Evolutionary conservation across 257 asterid genomes (phyloP), one percentile per base, ranked within the genome.

Genomic region (Agastache rugosa): DNA sequence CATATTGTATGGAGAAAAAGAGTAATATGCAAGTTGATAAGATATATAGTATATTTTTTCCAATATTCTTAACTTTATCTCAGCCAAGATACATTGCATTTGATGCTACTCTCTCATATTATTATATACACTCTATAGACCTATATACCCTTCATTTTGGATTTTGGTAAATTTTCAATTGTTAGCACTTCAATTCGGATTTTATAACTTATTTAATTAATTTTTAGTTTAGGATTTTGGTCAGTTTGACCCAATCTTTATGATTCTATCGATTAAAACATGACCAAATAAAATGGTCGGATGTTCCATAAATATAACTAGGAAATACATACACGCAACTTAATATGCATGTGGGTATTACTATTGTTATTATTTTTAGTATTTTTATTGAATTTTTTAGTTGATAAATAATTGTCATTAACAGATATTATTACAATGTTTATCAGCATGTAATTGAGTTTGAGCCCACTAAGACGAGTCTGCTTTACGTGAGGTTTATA

Each of bases 51-150:
- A 56, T 25, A 39, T 12, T 58, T 16, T 5, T 23, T 1, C 41
- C 10, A 47, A 48, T 34, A 23, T 60, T 59, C 61, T 12, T 56
- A 48, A 53, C 67, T 72, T 72, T 51, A 60, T 50, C 67, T 75
- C 16, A 47, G 78, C 63, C 50, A 17, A 48, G 77, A 67, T 80
- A 48, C 84, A 80, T 65, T 80, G 84, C 58, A 80, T 66, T 80
- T 51, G 19, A 16, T 16, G 17, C 19, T 48, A 48, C 14, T 53
- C 25, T 47, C 44, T 79, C 71, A 51, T 63, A 53, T 15, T 62
- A 23, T 29, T 29, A 29, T 29, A 29, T 29, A 29, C 5, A 29
- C 5, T 29, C 3, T 31, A 31, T 31, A 31, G 6, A 31, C 35
- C 2, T 8, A 35, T 8, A 58, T 58, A 22, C 6, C 75, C 70